These are phyloP conservation scores for Komagataella phaffii DNA, from an alignment of 805 yeast species.

Conservation along the genomic window DNA sequence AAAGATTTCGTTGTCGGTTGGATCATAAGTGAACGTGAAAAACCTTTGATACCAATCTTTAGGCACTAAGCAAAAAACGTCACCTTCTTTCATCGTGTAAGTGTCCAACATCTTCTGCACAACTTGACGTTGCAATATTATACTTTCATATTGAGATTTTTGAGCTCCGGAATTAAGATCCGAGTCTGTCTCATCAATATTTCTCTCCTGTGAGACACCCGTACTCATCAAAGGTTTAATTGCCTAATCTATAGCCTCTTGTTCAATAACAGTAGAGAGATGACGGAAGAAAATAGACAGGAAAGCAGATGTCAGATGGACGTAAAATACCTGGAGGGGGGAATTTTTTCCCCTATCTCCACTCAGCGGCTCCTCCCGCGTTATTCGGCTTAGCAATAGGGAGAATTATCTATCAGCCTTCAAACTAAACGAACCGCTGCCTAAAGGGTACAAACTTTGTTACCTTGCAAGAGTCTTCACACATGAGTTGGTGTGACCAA, in stretches of 20 bases:
- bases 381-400: background rate
- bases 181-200: background rate
- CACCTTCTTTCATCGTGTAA: conserved; percentile 26
- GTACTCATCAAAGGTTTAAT: background rate
- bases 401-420: background rate
- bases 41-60: conserved; percentile 28
- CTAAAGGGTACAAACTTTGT: background rate
- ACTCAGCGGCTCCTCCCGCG: background rate
- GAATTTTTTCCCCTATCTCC: background rate
- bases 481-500: background rate
- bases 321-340: background rate
- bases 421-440: background rate
- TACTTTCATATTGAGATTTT: background rate
- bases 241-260: background rate
- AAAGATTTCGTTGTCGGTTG: conserved; percentile 15
- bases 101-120: background rate
- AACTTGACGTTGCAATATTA: background rate
- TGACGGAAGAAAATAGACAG: background rate
- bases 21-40: conserved; percentile 16
- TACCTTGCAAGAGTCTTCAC: background rate
- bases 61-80: conserved; percentile 33
- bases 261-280: background rate
- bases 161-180: background rate
- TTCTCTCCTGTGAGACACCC: background rate
- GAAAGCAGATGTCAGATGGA: background rate